A percentile compares a stretch with the other conserved stretches of the same genome.
Evolutionary conservation across 768 basidiomycete species (phyloP).

Genomic region (Leucosporidium yakuticum): DNA sequence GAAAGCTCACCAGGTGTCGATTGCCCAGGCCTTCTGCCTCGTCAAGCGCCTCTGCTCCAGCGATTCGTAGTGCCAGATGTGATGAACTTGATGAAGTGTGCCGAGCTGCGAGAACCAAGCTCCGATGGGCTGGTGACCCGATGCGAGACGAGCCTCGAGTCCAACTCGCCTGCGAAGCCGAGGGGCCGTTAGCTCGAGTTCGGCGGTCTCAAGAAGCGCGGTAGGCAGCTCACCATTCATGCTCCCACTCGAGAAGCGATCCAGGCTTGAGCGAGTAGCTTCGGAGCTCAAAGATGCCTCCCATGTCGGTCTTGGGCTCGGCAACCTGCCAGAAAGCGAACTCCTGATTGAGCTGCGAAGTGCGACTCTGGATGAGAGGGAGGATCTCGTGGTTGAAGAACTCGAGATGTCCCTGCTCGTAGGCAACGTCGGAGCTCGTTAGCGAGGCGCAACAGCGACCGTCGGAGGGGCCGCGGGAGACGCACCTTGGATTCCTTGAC

Average conservation of each 20-base stretch:
- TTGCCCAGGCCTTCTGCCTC: constrained; percentile 85
- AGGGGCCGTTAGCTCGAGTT: not conserved
- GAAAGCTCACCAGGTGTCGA: constrained; percentile 88
- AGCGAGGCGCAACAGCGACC: constrained; percentile 2
- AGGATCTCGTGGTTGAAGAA: constrained; percentile 64
- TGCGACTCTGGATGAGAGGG: constrained; percentile 66
- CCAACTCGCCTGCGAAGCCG: constrained; percentile 65
- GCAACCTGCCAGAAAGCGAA: constrained; percentile 92
- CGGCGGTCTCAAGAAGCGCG: not conserved
- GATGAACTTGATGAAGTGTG: constrained; percentile 62
- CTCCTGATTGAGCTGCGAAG: constrained; percentile 68
- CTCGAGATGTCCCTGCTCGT: constrained; percentile 53
- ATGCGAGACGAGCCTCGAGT: constrained; percentile 63
- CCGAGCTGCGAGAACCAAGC: constrained; percentile 72
- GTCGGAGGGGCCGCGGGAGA: constrained; percentile 4
- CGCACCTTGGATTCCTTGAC: constrained; percentile 63
- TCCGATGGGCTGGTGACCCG: constrained; percentile 66
- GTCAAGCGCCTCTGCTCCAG: constrained; percentile 61
- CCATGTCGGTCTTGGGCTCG: constrained; percentile 68
- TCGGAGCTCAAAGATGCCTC: constrained; percentile 89
- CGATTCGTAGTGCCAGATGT: constrained; percentile 95
- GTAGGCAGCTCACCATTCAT: constrained; percentile 60
- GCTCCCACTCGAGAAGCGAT: constrained; percentile 88
- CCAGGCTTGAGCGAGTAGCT: constrained; percentile 78
- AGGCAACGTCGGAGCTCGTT: not conserved